Percentiles rank a stretch among this genome's conserved stretches.
Evolutionary conservation across 2,329 filamentous ascomycete species (phyloP).

Genomic region (Pleurostoma richardsiae): DNA sequence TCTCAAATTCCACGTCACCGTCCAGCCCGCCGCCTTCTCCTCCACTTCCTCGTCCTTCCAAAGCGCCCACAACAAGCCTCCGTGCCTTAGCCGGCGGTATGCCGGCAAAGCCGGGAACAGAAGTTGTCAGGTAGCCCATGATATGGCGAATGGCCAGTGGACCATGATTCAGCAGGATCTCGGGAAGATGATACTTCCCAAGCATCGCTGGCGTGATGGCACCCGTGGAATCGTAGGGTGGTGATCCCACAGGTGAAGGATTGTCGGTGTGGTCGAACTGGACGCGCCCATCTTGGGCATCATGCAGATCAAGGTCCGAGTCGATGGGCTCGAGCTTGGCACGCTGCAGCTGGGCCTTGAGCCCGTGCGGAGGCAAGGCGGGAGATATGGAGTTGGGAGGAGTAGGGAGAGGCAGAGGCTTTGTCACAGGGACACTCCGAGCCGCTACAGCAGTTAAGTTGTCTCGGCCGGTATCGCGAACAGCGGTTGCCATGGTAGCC

Average conservation of each 20-base stretch:
- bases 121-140: slow-evolving; percentile 89
- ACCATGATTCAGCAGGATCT: slow-evolving; percentile 84
- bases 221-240: slow-evolving; percentile 64
- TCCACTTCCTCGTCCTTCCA: slow-evolving; percentile 69
- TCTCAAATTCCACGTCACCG: slow-evolving; percentile 80
- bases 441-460: slow-evolving; percentile 69
- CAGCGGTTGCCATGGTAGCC: slow-evolving; percentile 62
- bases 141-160: slow-evolving; percentile 92
- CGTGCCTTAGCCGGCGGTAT: slow-evolving; percentile 88
- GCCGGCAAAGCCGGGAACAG: slow-evolving; percentile 85
- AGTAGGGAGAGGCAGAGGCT: slow-evolving; percentile 75
- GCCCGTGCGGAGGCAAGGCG: slow-evolving; percentile 73
- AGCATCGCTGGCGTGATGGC: slow-evolving; percentile 82
- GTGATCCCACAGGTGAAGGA: slow-evolving; percentile 32
- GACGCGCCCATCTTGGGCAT: slow-evolving; percentile 47
- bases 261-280: slow-evolving; percentile 15
- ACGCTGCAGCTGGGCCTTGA: slow-evolving; percentile 62
- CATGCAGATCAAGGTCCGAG: slow-evolving; percentile 82
- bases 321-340: slow-evolving; percentile 63
- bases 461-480: slow-evolving; percentile 65
- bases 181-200: slow-evolving; percentile 83
- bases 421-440: slow-evolving; percentile 59
- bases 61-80: slow-evolving; percentile 82
- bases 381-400: slow-evolving; percentile 95
- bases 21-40: slow-evolving; percentile 55